Base-by-base conservation (phyloP, 2,329 filamentous ascomycete genomes). In the Colletotrichum sp. region DNA sequence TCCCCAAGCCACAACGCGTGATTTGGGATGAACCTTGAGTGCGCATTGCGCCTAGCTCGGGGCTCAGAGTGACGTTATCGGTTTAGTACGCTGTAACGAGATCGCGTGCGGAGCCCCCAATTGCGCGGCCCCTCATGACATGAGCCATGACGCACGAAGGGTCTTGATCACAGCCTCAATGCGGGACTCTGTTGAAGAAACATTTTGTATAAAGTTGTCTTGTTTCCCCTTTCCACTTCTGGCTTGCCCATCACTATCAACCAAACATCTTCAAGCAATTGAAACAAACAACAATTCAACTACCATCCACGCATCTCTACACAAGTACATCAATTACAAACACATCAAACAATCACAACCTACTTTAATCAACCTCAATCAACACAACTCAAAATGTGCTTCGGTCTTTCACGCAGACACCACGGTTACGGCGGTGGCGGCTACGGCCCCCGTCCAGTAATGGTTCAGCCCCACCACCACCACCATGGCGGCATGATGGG, bases 41-140 rank as follows among this genome's bases (percentile, higher is more conserved):
- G 8, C 57, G 57, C 8, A 34, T 29, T 25, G 69, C 73, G 57
- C 64, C 70, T 69, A 69, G 70, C 44, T 44, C 55, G 69, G 68
- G 16, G 49, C 30, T 39, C 49, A 62, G 27, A 52, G 55, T 76
- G 73, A 76, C 73, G 73, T 73, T 67, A 63, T 52, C 44, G 44
- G 44, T 52, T 52, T 52, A 52, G n/a, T 1, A 52, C 44, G 44
- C 44, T 13, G n/a, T 13, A 52, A 70, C 63, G n/a, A 69, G 69
- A 34, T 39, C 11, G 25, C 44, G 25, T 55, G 73, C 59, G 73
- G 73, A 55, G 73, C 13, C 62, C 44, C 44, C 30, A 52, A 64
- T 73, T 76, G 73, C 69, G 73, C 57, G 69, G 69, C 73, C 70
- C 72, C 62, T 67, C 63, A 63, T 72, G 69, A 72, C 72, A 75